A percentile compares a stretch with the other conserved stretches of the same genome.
These are phyloP conservation scores for Diplodia corticola DNA, from an alignment of 2,329 filamentous ascomycete species.

Conservation along the genomic window DNA sequence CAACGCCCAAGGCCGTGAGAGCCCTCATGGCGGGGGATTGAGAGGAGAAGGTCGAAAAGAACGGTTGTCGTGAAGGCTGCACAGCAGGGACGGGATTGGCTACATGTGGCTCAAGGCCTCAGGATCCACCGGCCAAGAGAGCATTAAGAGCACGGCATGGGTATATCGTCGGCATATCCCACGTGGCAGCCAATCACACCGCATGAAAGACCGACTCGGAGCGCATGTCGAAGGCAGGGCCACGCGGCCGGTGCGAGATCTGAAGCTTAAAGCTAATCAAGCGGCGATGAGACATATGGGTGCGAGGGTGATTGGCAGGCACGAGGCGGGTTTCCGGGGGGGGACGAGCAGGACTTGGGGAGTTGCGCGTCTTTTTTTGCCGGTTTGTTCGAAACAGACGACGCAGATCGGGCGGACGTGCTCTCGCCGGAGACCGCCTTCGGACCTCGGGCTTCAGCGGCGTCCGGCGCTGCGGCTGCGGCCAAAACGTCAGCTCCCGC, in stretches of 20 bases:
- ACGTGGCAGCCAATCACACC: background rate
- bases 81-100: background rate
- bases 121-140: background rate
- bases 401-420: background rate
- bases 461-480: conserved; percentile 3
- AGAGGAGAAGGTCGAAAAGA: background rate
- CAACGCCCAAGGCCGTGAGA: conserved; percentile 13
- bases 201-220: background rate
- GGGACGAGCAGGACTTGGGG: background rate
- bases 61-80: background rate
- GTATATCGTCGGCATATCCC: conserved; percentile 8
- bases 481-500: background rate
- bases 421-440: background rate
- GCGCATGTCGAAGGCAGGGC: background rate
- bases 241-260: background rate
- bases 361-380: conserved; percentile 6
- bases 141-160: background rate
- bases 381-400: background rate
- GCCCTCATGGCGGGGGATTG: conserved; percentile 1
- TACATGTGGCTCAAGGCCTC: background rate
- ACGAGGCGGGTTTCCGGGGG: background rate
- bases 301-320: background rate
- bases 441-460: conserved; percentile 1
- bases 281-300: background rate
- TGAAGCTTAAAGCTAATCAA: background rate